Percentiles rank a stretch among this genome's conserved stretches.
These are phyloP conservation scores for Cyclotella sp. DNA, from an alignment of 108 stramenopile genomes.

Conservation along the genomic window DNA sequence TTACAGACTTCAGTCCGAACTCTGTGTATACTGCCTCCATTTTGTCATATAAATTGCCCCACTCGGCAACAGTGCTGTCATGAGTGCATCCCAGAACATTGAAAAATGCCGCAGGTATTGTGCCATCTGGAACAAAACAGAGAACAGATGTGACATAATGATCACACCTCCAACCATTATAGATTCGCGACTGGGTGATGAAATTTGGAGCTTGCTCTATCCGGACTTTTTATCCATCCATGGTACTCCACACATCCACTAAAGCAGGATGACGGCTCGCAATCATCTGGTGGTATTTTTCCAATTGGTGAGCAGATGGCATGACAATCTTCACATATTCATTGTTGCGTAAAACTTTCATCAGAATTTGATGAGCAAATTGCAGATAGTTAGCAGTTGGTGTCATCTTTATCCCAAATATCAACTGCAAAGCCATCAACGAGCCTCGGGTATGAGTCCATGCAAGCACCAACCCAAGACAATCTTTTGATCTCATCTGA, in stretches of 20 bases:
- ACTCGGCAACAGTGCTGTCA: conserved; percentile 36
- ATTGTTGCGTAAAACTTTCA: background rate
- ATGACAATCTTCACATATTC: background rate
- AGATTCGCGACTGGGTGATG: background rate
- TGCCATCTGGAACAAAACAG: conserved; percentile 49
- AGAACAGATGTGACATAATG: too few species aligned
- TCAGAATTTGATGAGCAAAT: background rate
- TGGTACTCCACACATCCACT: background rate
- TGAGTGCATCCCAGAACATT: conserved; percentile 48
- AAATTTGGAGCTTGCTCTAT: background rate
- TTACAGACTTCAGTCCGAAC: conserved; percentile 18
- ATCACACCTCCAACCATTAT: too few species aligned
- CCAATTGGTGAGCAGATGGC: background rate
- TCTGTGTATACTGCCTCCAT: conserved; percentile 22
- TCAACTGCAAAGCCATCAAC: background rate
- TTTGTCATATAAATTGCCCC: conserved; percentile 42
- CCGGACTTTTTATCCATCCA: background rate
- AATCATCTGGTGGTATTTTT: background rate
- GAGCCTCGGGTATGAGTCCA: conserved; percentile 1
- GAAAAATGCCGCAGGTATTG: conserved; percentile 23
- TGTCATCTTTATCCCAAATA: conserved; percentile 1
- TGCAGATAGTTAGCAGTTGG: conserved; percentile 7
- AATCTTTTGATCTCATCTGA: background rate
- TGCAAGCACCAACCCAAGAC: conserved; percentile 3
- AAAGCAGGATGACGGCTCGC: background rate